These are phyloP conservation scores for Ilex asprella DNA, from an alignment of 257 asterid species.

Conservation along the genomic window DNA sequence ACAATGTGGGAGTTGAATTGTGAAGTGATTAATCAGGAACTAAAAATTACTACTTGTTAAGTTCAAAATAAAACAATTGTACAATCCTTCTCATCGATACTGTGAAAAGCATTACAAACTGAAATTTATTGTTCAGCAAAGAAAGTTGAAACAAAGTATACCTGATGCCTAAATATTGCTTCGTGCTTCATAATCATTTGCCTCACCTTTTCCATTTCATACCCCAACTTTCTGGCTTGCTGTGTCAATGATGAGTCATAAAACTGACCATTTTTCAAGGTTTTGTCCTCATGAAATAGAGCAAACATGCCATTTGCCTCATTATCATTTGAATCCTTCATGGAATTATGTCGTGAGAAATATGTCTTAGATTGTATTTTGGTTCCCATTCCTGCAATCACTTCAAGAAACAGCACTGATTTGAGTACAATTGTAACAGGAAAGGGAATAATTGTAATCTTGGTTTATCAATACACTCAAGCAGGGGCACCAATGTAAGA, in stretches of 20 bases:
- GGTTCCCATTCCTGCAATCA: constrained; percentile 65
- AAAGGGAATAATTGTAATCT: background rate
- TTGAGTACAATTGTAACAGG: background rate
- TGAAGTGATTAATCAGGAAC: too few species aligned
- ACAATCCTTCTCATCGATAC: too few species aligned
- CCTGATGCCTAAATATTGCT: constrained; percentile 63
- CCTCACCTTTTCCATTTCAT: constrained; percentile 42
- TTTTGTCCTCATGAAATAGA: constrained; percentile 25
- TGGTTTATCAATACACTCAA: too few species aligned
- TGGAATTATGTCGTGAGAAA: constrained; percentile 25
- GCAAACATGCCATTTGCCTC: constrained; percentile 28
- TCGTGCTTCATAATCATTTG: constrained; percentile 66
- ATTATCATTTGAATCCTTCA: constrained; percentile 34
- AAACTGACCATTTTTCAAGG: constrained; percentile 23
- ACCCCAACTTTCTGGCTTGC: constrained; percentile 14
- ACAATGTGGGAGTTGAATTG: too few species aligned
- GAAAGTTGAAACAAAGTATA: constrained; percentile 11
- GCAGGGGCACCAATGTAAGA: too few species aligned
- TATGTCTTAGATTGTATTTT: constrained; percentile 41
- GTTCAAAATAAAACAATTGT: too few species aligned
- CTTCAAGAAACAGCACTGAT: constrained; percentile 3
- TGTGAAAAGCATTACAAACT: too few species aligned
- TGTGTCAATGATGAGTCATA: constrained; percentile 14
- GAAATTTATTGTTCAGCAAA: background rate
- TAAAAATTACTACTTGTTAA: too few species aligned